Conservation (phyloP, 192 early-diverging fungal genomes). For the Podila minutissima region DNA sequence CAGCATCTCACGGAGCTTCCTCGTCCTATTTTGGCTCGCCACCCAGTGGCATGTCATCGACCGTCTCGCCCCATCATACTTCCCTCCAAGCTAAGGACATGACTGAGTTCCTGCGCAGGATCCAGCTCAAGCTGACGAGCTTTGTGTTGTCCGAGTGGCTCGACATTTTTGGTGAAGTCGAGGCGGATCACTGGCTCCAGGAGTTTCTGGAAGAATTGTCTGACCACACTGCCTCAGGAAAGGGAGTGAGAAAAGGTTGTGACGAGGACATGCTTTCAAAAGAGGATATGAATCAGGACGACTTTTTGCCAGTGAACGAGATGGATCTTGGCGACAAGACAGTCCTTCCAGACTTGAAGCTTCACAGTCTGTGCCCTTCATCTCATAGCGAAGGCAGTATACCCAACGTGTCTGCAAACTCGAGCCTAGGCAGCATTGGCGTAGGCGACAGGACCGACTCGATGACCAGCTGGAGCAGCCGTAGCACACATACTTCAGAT, state of each 20-base stretch:
- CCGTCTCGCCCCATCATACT: slow-evolving; percentile 19
- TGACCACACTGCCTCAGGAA: neutral
- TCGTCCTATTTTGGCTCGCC: slow-evolving; percentile 20
- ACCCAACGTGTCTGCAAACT: neutral
- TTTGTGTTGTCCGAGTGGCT: slow-evolving; percentile 52
- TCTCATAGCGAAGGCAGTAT: neutral
- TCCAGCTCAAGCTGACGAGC: slow-evolving; percentile 47
- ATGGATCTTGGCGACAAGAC: slow-evolving; percentile 25
- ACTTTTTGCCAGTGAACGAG: slow-evolving; percentile 14
- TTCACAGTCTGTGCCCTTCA: too few species aligned
- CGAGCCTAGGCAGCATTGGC: neutral
- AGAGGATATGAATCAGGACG: slow-evolving; percentile 20
- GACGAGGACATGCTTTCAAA: neutral
- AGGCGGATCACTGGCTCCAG: slow-evolving; percentile 52
- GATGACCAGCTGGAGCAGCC: neutral
- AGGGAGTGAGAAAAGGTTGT: neutral
- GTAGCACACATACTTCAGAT: neutral
- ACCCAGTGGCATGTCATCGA: slow-evolving; percentile 23
- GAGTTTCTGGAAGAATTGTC: slow-evolving; percentile 51
- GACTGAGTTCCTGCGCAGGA: slow-evolving; percentile 39
- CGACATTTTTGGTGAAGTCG: slow-evolving; percentile 44
- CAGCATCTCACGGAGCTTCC: slow-evolving; percentile 17
- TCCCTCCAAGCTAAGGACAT: slow-evolving; percentile 31
- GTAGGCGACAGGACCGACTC: neutral
- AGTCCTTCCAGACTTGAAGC: neutral